Base-by-base conservation (phyloP, 768 basidiomycete genomes). In the Pholiota microspora region DNA sequence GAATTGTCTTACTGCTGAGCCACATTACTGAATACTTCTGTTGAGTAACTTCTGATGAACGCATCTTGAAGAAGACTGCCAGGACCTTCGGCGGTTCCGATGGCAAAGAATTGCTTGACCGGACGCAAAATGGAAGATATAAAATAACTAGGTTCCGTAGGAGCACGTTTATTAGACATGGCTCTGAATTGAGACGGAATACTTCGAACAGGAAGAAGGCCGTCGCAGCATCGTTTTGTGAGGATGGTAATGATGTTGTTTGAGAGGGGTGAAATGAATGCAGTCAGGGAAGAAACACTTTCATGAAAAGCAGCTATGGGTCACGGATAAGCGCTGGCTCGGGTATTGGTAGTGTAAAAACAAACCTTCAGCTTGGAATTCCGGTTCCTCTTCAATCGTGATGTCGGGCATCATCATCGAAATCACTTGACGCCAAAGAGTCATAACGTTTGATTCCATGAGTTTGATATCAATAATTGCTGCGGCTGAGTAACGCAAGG, bases 121-220 rank as follows among this genome's bases (percentile, higher is more conserved):
- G 97, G 92, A 25, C 86, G 86, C 29, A 98, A 75, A 54, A 98
- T 86, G 29, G 82, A 78, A 1, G 83, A 73, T 2, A 98, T 83
- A 63, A 96, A 98, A 67, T 92, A 87, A 64, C 94, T 97, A 21
- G 93, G 84, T 64, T 90, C 90, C 12, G 77, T 81, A 1, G 92
- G 86, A 57, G 76, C 72, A 3, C 83, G 82, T 66, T 86, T 86
- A 68, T 81, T 84, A 49, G 88, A 81, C 85, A 87, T 86, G 13
- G 91, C 91, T 49, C 95, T 81, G 62, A 95, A 91, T 62, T 98
- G 94, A 0, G 89, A 87, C 1, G 93, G 92, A 64, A 98, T 90
- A 0, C 90, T 88, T 45, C 91, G 82, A 54, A 98, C 90, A 12
- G 89, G 85, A 27, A 87, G 81, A 40, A 98, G 80, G 7, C 86